Evolutionary conservation across 352 stramenopile genomes (phyloP).

Genomic region (Phytophthora tubulina): DNA sequence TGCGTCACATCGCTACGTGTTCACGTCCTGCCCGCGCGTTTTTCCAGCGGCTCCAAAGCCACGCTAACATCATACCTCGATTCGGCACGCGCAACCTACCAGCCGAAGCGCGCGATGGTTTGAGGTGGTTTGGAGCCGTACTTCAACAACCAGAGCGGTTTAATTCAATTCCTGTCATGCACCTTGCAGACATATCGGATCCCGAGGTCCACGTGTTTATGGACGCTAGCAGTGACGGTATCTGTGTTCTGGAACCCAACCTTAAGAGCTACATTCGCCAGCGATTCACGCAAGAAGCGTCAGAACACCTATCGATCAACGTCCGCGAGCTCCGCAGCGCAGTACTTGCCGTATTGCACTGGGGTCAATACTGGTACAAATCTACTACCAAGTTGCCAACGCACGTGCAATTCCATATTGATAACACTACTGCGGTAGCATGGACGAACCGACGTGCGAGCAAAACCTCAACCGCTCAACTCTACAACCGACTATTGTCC

Average conservation of each 20-base stretch:
- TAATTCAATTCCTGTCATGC: constrained; percentile 21
- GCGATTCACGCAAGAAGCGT: constrained; percentile 1
- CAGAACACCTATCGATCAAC: constrained; percentile 20
- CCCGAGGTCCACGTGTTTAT: constrained; percentile 26
- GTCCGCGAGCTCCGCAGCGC: constrained; percentile 23
- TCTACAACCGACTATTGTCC: constrained; percentile 23
- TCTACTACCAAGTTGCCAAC: neutral
- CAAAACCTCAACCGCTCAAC: neutral
- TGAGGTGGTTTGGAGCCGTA: constrained; percentile 11
- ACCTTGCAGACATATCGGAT: constrained; percentile 11
- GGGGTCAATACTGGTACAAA: constrained; percentile 12
- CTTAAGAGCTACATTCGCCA: constrained; percentile 8
- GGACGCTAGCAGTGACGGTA: constrained; percentile 22
- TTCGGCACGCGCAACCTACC: neutral
- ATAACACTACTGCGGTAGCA: constrained; percentile 16
- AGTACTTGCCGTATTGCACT: constrained; percentile 18
- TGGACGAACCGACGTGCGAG: constrained; percentile 15
- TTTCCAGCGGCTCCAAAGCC: constrained; percentile 1
- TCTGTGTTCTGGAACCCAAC: constrained; percentile 22
- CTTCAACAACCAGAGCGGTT: constrained; percentile 1
- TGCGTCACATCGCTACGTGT: constrained; percentile 14
- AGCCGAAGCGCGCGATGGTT: neutral
- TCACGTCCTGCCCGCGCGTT: constrained; percentile 8
- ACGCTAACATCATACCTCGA: neutral
- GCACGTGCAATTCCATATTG: constrained; percentile 26